phyloP scores from a whole-genome alignment of 1,284 basidiomycete species.

The Pascua sp. region DNA sequence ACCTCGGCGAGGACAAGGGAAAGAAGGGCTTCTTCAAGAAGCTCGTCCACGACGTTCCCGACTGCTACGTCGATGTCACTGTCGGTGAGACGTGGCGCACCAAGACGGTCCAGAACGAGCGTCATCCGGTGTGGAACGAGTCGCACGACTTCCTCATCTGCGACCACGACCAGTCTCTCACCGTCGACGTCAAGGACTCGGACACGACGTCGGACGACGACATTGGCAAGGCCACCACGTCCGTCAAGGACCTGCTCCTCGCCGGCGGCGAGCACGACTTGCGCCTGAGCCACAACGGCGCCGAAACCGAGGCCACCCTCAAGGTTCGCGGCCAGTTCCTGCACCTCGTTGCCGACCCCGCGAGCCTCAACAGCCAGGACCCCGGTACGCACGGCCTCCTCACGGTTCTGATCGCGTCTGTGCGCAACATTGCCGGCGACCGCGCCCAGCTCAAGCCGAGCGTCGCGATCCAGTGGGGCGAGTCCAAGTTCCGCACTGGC shows the following conservation, averaged over 20 bases:
- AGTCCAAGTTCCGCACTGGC: slow-evolving; percentile 8
- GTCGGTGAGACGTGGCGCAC: slow-evolving; percentile 11
- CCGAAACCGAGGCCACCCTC: slow-evolving; percentile 1
- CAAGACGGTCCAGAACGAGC: slow-evolving; percentile 14
- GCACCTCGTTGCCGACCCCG: slow-evolving; percentile 10
- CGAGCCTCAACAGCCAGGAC: slow-evolving; percentile 8
- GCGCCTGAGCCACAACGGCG: slow-evolving; percentile 2
- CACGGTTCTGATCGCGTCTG: slow-evolving; percentile 11
- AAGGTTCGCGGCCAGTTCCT: slow-evolving; percentile 7
- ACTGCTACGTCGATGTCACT: slow-evolving; percentile 6
- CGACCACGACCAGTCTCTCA: slow-evolving; percentile 12
- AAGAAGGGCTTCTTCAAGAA: slow-evolving; percentile 13
- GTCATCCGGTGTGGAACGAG: slow-evolving; percentile 14
- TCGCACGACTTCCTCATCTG: slow-evolving; percentile 11
- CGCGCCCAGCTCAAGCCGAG: slow-evolving; percentile 12
- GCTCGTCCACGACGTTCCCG: slow-evolving; percentile 10
- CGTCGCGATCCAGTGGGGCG: slow-evolving; percentile 14
- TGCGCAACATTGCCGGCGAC: slow-evolving; percentile 6
- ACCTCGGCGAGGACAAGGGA: slow-evolving; percentile 9
- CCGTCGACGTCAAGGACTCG: slow-evolving; percentile 5
- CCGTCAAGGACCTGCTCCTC: slow-evolving; percentile 11
- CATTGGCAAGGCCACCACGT: slow-evolving; percentile 1
- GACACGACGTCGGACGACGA: slow-evolving; percentile 8
- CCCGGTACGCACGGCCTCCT: slow-evolving; percentile 10
- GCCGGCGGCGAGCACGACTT: slow-evolving; percentile 3